Conservation (phyloP, 1,284 basidiomycete genomes). For the Fistulinella cinereoalba region DNA sequence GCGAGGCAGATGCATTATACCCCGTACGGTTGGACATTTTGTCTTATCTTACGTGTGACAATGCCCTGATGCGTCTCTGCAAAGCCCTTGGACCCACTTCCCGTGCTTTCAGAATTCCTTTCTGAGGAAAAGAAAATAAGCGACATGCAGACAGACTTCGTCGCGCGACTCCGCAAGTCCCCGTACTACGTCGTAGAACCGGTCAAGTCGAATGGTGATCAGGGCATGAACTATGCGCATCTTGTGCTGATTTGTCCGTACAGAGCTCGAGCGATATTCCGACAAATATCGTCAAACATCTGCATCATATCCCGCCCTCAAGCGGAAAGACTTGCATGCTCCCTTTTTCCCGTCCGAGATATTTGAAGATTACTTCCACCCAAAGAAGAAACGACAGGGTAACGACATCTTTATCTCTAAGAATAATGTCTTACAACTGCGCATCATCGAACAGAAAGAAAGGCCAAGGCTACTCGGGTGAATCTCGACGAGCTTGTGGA, state of each 20-base stretch:
- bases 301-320: constrained; percentile 59
- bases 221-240: background rate
- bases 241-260: constrained; percentile 1
- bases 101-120: constrained; percentile 61
- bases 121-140: constrained; percentile 62
- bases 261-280: constrained; percentile 73
- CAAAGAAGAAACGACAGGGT: constrained; percentile 60
- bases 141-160: constrained; percentile 65
- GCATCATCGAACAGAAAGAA: constrained; percentile 34
- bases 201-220: constrained; percentile 59
- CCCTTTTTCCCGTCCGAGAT: constrained; percentile 77
- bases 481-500: constrained; percentile 67
- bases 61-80: constrained; percentile 24
- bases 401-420: background rate
- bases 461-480: constrained; percentile 42
- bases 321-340: constrained; percentile 63
- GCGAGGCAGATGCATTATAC: constrained; percentile 72
- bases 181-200: constrained; percentile 72
- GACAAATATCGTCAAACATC: constrained; percentile 72
- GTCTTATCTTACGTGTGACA: constrained; percentile 6
- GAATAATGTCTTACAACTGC: background rate
- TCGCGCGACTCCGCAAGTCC: constrained; percentile 58
- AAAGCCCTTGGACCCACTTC: constrained; percentile 57
- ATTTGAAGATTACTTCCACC: constrained; percentile 75
- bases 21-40: constrained; percentile 53